These are phyloP conservation scores for Tilletia walkeri DNA, from an alignment of 1,284 basidiomycete genomes.

Conservation along the genomic window DNA sequence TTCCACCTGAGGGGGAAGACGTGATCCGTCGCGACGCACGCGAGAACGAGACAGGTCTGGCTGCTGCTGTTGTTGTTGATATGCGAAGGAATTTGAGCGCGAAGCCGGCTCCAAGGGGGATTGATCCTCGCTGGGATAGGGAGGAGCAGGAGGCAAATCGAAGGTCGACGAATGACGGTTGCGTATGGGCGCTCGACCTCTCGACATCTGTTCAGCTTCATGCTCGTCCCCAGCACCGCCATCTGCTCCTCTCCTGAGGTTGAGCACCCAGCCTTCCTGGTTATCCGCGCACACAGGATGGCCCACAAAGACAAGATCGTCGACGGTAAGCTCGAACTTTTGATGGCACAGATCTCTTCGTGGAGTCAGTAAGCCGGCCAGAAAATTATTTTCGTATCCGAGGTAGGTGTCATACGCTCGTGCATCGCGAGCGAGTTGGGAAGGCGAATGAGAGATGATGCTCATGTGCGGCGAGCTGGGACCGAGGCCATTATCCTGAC, in stretches of 20 bases:
- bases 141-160: background rate
- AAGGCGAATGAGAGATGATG: background rate
- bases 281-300: conserved; percentile 76
- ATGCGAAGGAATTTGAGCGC: conserved; percentile 1
- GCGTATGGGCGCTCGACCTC: background rate
- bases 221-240: no score
- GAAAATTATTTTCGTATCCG: conserved; percentile 75
- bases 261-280: conserved; percentile 24
- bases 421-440: conserved; percentile 11
- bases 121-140: background rate
- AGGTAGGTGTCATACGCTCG: conserved; percentile 64
- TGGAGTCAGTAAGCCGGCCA: conserved; percentile 79
- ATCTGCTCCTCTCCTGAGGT: no score
- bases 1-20: background rate
- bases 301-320: conserved; percentile 90
- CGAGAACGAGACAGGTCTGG: background rate
- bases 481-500: background rate
- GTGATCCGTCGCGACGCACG: conserved; percentile 2
- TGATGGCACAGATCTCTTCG: conserved; percentile 78
- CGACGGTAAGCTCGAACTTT: conserved; percentile 87
- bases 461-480: background rate
- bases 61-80: background rate
- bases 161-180: background rate
- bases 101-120: conserved; percentile 11
- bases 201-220: background rate